Base-by-base conservation (phyloP, 306 rosid genomes). In the Lotus japonicus region DNA sequence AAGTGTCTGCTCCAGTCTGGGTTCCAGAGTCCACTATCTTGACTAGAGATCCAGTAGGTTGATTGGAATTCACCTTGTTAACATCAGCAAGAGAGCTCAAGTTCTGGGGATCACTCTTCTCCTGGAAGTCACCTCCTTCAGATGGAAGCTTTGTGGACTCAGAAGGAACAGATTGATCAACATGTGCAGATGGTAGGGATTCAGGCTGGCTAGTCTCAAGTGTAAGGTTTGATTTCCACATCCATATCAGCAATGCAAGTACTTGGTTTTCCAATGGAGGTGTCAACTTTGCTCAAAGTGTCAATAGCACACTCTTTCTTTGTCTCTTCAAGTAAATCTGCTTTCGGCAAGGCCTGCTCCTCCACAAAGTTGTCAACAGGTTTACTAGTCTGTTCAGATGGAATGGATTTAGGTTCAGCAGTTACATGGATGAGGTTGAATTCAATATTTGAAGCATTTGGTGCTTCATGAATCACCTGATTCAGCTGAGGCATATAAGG, bases 401-500 rank as follows among this genome's bases (percentile, higher is more conserved):
- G 57, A 66, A 50, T 12, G 63, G 69, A n/a, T 61, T 70, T 68
- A 15, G 73, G 73, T 64, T 76, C 84, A 68, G 81, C 71, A 76
- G 67, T 28, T 46, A 23, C 50, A 18, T 78, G 77, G 54, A 36
- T 75, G 43, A 53, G 71, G 64, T 77, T 78, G 78, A 71, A 76
- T 74, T 77, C 84, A 11, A 78, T 28, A 33, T 74, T 64, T 49
- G 67, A 56, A 36, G 10, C 67, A 64, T 73, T 71, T 15, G 81
- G 31, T 15, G 71, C 84, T 5, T 50, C 55, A 57, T 50, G 68
- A 70, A 73, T 55, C 62, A 21, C 52, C 55, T 71, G 71, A 66
- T 79, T 84, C 72, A 57, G 51, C 43, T 59, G 76, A 59, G 16
- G 66, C 66, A 36, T 61, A 46, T 55, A 58, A 80, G 36, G 58